Base-by-base conservation (phyloP, 2,329 filamentous ascomycete genomes). In the Myrmaecium sp. region DNA sequence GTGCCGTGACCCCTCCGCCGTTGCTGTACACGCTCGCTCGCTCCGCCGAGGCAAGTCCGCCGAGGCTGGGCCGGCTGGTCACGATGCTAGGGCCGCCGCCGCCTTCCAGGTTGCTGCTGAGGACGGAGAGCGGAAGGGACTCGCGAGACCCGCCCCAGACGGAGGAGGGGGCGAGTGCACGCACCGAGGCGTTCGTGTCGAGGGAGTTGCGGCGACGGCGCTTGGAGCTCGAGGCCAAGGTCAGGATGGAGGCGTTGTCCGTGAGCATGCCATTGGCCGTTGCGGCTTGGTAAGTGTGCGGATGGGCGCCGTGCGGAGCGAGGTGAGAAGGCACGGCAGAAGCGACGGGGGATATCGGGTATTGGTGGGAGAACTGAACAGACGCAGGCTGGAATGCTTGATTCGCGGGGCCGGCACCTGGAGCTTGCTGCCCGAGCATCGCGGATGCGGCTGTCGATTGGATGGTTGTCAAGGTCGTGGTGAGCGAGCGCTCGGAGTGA, bases 181-280 rank as follows among this genome's bases (percentile, higher is more conserved):
- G 75, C 20, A 89, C 78, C 0, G 78, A 86, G 4, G 81, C 81
- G 46, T 89, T 78, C 0, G 81, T 89, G 48, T 89, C 81, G 52
- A 86, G 72, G 16, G 78, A 84, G 33, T 79, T 69, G 25, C 80
- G 68, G 18, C 81, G 72, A 15, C 74, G 67, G 19, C 75, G 69
- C 54, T 86, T 82, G 36, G 75, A 81, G 0, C 78, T 84, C 4
- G 79, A 86, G 3, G 81, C 81, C 9, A 91, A 62, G 0, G 81
- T 91, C 33, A 91, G 55, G 38, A 91, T 84, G 14, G 79, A 86
- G 13, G 81, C 81, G 45, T 91, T 81, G 48, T 91, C 81, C 2
- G 77, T 82, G 17, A 86, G 58, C 5, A 86, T 63, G 40, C 80
- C 81, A 51, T 84, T 83, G 27, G 80, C 79, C 0, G 77, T 86